These are phyloP conservation scores for Senecio squalidus DNA, from an alignment of 140 eudicot genomes.

Conservation along the genomic window DNA sequence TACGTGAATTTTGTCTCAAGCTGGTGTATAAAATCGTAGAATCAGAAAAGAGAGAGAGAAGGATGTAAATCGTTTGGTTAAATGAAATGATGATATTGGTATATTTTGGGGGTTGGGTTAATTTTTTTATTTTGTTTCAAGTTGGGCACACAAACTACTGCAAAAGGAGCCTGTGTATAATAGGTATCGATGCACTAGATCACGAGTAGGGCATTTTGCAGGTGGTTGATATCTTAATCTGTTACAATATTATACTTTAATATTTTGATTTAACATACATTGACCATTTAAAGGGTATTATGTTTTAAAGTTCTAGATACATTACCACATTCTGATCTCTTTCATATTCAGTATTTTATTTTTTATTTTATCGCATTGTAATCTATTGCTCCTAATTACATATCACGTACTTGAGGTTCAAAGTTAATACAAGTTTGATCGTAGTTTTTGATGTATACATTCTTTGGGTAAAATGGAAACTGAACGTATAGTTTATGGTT, in stretches of 20 bases:
- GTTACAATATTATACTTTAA: background rate
- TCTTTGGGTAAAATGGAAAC: too few relatives aligned
- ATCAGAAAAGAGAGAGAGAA: slow-evolving; percentile 11
- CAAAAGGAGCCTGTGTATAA: slow-evolving; percentile 6
- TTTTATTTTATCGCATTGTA: background rate
- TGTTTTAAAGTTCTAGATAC: background rate
- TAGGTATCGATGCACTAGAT: background rate
- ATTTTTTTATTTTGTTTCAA: background rate
- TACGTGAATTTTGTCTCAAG: slow-evolving; percentile 6
- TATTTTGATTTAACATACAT: slow-evolving; percentile 7
- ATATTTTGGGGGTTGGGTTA: background rate
- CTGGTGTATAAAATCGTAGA: slow-evolving; percentile 29
- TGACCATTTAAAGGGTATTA: background rate
- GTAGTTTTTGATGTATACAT: too few relatives aligned
- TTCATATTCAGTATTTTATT: background rate
- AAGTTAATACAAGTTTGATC: too few relatives aligned
- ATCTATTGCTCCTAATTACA: too few relatives aligned
- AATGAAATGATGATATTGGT: slow-evolving; percentile 8
- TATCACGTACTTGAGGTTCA: too few relatives aligned
- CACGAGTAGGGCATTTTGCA: background rate
- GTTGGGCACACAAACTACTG: background rate
- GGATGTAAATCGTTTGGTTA: slow-evolving; percentile 23
- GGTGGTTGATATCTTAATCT: slow-evolving; percentile 2
- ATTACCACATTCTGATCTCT: background rate
- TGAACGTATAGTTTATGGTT: too few relatives aligned